Evolutionary conservation across 1,284 basidiomycete genomes (phyloP), one percentile per base, ranked within the genome.

Genomic region (Xerocomus nothofagi): DNA sequence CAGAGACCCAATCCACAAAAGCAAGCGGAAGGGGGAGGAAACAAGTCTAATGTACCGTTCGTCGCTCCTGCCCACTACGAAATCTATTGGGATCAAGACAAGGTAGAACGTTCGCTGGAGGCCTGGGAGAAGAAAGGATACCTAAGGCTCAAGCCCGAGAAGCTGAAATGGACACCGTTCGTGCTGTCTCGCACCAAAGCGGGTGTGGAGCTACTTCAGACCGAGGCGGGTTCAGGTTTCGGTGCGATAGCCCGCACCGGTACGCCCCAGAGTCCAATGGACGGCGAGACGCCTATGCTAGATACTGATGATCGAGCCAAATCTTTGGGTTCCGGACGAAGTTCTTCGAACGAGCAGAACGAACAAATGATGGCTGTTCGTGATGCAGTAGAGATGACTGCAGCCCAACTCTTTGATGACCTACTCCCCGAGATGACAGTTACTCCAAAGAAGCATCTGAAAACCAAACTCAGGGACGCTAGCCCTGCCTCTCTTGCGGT

Each of bases 161-260:
- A 86, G 67, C 78, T 99, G 54, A 93, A 93, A 63, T 99, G 97
- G 91, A 94, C 88, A 54, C 96, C 96, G 6, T 98, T 97, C 73
- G 73, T 97, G 34, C 71, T 94, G 32, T 76, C 86, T 7, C 72
- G 84, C 53, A 76, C 73, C 36, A 73, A 73, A 60, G 77, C 77
- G 56, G 72, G 73, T 38, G 72, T 72, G 30, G 66, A 68, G 29
- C 46, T 67, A 18, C 50, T 70, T 49, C 70, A 70, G 39, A 51
- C 56, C 39, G 66, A 67, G 44, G 47, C 60, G 21, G 50, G 56
- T 9, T 41, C 56, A 6, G 57, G 50, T 39, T 59, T 64, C n/a
- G 57, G 50, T 44, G 43, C 51, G 29, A 51, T 51, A 29, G 42
- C 52, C 24, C 61, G 54, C 21, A 52, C 54, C n/a, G 53, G 56